phyloP scores from a whole-genome alignment of 306 rosid genomes.

The Rosa multiflora region DNA sequence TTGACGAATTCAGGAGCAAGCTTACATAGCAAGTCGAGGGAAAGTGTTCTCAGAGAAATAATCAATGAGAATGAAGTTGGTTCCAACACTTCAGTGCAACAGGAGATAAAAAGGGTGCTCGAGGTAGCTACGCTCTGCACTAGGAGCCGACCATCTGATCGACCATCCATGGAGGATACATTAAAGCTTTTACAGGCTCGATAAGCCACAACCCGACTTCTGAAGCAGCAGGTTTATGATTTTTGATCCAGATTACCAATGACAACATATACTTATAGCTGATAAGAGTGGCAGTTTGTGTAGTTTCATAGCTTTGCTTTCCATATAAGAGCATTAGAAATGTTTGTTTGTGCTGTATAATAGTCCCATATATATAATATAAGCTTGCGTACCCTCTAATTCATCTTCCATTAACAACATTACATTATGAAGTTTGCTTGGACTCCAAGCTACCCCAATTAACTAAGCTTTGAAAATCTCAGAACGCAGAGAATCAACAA shows the following conservation, averaged over 20 bases:
- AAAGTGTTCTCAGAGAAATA: conserved; percentile 60
- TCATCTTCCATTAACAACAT: not conserved
- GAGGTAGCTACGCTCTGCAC: conserved; percentile 78
- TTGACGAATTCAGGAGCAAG: conserved; percentile 50
- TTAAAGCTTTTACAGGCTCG: conserved; percentile 62
- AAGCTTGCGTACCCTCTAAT: not conserved
- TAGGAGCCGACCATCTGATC: conserved; percentile 50
- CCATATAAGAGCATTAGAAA: conserved; percentile 25
- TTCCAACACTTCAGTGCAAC: conserved; percentile 47
- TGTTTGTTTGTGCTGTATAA: conserved; percentile 12
- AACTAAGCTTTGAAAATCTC: conserved; percentile 26
- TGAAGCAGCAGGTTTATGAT: conserved; percentile 29
- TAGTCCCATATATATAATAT: not conserved
- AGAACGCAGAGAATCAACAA: conserved; percentile 49
- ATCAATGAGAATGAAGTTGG: conserved; percentile 51
- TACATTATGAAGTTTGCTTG: not conserved
- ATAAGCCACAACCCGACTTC: conserved; percentile 35
- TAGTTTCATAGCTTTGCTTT: conserved; percentile 35
- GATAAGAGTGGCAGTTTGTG: conserved; percentile 45
- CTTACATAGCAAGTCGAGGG: conserved; percentile 55
- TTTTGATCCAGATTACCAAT: conserved; percentile 26
- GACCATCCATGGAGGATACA: conserved; percentile 74
- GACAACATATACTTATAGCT: conserved; percentile 27
- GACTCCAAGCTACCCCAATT: not conserved
- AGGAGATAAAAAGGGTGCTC: conserved; percentile 53